These are phyloP conservation scores for Colletotrichum liaoningense DNA, from an alignment of 2,329 filamentous ascomycete species.

Conservation along the genomic window DNA sequence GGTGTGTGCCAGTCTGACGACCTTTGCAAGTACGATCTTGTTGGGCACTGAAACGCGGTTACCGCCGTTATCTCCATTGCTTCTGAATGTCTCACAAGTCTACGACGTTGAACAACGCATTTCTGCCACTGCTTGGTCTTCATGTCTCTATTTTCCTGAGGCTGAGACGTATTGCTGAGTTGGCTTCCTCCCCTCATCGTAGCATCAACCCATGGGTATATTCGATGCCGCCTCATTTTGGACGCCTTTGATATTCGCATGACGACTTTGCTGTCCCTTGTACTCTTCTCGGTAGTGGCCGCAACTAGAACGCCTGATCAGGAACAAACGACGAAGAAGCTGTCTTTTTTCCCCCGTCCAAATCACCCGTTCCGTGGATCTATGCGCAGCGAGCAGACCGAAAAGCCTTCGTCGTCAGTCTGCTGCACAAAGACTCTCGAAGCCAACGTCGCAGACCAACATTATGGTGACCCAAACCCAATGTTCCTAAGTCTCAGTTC, in stretches of 20 bases:
- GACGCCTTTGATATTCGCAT: not conserved
- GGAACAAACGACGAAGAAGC: not conserved
- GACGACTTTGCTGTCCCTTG: not conserved
- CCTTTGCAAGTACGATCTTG: conserved; percentile 48
- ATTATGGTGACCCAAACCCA: not conserved
- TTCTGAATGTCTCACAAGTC: conserved; percentile 30
- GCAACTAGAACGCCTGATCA: not conserved
- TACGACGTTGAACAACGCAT: conserved; percentile 60
- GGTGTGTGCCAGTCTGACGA: conserved; percentile 49
- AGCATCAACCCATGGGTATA: conserved; percentile 1
- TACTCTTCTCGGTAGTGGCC: not conserved
- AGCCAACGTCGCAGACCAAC: not conserved
- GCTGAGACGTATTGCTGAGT: not conserved
- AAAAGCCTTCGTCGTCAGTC: not conserved
- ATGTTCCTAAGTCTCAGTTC: conserved; percentile 61
- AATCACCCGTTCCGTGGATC: not conserved
- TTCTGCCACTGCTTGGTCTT: conserved; percentile 12
- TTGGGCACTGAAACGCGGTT: conserved; percentile 62
- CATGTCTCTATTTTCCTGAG: not conserved
- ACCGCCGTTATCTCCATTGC: conserved; percentile 53
- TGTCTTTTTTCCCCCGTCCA: not conserved
- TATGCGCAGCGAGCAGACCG: not conserved
- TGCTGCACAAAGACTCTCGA: not conserved
- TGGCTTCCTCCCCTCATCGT: not conserved
- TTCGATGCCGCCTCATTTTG: not conserved